Conservation (phyloP, 164 flowering plant species). For the Vitis amurensis region DNA sequence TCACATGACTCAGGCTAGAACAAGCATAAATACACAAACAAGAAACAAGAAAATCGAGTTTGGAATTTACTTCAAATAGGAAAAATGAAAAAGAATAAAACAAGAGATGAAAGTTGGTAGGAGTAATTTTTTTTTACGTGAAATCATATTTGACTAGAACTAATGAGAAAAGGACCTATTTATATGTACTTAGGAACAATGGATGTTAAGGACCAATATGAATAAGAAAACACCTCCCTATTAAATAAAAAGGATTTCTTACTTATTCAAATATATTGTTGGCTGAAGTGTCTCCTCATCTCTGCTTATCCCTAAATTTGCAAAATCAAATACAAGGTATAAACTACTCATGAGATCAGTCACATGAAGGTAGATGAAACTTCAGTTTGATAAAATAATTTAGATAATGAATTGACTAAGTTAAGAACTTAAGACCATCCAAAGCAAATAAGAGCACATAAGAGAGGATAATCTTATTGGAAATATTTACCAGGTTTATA, state of each 20-base stretch:
- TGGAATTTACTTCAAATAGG: neutral
- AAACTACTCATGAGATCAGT: neutral
- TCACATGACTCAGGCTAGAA: neutral
- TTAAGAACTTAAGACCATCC: too few relatives aligned
- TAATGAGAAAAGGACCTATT: too few relatives aligned
- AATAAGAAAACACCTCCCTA: neutral
- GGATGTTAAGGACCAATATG: too few relatives aligned
- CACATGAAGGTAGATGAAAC: neutral
- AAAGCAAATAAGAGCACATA: too few relatives aligned
- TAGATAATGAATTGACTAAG: too few relatives aligned
- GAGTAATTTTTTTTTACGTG: too few relatives aligned
- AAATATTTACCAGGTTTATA: too few relatives aligned
- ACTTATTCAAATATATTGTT: slow-evolving; percentile 85
- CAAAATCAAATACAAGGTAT: slow-evolving; percentile 7
- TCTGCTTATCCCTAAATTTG: slow-evolving; percentile 64
- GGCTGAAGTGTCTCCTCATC: slow-evolving; percentile 92
- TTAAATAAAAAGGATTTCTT: slow-evolving; percentile 27
- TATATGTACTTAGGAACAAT: too few relatives aligned
- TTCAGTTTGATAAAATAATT: neutral
- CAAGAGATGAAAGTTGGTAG: neutral
- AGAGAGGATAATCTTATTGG: too few relatives aligned
- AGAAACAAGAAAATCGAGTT: too few relatives aligned
- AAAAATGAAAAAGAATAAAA: neutral
- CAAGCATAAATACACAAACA: too few relatives aligned
- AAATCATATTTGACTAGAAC: too few relatives aligned